phyloP scores from a whole-genome alignment of 192 early-diverging fungal genomes.

The Neocallimastix lanati region DNA sequence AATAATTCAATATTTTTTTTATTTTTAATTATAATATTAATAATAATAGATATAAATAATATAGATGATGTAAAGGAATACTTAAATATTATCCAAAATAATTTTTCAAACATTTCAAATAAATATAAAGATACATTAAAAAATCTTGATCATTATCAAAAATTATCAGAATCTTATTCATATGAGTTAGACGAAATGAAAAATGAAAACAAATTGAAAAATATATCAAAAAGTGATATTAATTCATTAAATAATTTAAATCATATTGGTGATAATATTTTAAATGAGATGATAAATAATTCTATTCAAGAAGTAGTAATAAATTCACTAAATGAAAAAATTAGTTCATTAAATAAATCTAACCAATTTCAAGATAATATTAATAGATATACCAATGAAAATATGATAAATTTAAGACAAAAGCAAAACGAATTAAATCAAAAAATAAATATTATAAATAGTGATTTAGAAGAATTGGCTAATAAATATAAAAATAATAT shows the following conservation, averaged over 20 bases:
- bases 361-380: neutral
- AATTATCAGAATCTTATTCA: neutral
- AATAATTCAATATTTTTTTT: no score
- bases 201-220: neutral
- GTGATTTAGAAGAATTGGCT: neutral
- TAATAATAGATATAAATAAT: neutral
- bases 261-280: neutral
- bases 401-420: neutral
- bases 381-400: neutral
- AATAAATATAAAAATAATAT: neutral
- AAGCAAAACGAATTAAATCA: neutral
- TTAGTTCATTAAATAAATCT: neutral
- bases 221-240: neutral
- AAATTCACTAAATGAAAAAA: neutral
- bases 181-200: neutral
- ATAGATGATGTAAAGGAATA: neutral
- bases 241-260: neutral
- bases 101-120: neutral
- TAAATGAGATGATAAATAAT: neutral
- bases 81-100: neutral
- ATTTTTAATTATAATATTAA: no score
- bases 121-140: neutral
- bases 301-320: neutral
- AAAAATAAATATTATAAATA: neutral
- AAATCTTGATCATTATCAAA: neutral